Percentiles rank a stretch among this genome's conserved stretches.
Conservation (phyloP, 345 rosid genomes). For the Moricandia moricandioides region DNA sequence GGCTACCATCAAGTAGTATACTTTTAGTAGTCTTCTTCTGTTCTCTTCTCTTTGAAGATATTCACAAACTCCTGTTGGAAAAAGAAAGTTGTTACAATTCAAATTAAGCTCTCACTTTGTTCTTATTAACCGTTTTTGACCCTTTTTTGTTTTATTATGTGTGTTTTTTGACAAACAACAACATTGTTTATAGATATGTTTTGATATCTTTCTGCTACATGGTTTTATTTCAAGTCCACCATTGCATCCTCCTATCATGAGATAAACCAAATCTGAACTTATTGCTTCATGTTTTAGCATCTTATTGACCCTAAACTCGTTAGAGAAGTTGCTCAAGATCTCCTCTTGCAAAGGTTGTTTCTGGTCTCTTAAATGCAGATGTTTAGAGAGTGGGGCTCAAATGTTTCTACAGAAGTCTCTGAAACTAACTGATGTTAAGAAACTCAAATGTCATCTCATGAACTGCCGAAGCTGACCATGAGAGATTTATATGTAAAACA, state of each 20-base stretch:
- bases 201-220: neutral
- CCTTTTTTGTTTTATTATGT: neutral
- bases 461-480: constrained; percentile 31
- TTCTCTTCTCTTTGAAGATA: neutral
- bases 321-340: constrained; percentile 40
- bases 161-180: neutral
- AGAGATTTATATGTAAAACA: constrained; percentile 6
- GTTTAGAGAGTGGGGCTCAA: constrained; percentile 86
- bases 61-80: constrained; percentile 5
- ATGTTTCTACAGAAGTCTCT: too few species aligned
- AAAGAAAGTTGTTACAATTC: neutral
- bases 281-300: constrained; percentile 65
- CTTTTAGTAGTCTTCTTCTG: neutral
- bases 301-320: constrained; percentile 59
- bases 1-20: constrained; percentile 71
- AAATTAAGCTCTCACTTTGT: neutral
- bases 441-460: constrained; percentile 53
- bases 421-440: constrained; percentile 65
- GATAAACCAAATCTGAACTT: neutral
- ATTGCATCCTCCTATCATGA: neutral
- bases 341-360: neutral
- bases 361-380: constrained; percentile 30
- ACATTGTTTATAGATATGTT: neutral
- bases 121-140: neutral
- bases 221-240: neutral